phyloP scores from a whole-genome alignment of 176 grass and related monocot genomes.

The Eleusine coracana region DNA sequence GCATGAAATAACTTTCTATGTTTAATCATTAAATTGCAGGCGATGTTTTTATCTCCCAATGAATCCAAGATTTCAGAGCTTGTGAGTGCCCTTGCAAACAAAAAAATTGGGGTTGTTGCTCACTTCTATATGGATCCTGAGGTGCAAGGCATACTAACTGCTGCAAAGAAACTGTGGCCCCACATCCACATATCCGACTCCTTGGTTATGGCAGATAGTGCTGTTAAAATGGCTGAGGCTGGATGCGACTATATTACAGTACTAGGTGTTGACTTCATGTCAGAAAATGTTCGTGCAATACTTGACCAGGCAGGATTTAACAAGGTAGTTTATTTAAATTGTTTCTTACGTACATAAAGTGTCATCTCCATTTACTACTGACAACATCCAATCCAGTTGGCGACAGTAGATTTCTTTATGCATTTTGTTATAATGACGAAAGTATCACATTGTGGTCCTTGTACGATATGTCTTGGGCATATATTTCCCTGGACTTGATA shows the following conservation, averaged over 20 bases:
- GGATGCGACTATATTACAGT: conserved; percentile 91
- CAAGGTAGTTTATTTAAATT: conserved; percentile 52
- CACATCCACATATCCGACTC: conserved; percentile 98
- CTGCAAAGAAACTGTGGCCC: conserved; percentile 90
- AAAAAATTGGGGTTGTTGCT: conserved; percentile 87
- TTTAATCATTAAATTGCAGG: conserved; percentile 54
- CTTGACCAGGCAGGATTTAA: conserved; percentile 96
- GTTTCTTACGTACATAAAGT: conserved; percentile 17
- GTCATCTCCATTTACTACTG: not conserved
- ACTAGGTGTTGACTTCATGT: conserved; percentile 99
- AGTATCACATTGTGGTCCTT: not conserved
- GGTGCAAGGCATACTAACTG: conserved; percentile 93
- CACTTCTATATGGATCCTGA: conserved; percentile 99
- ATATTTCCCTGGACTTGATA: not conserved
- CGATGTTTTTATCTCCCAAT: conserved; percentile 86
- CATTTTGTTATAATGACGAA: conserved; percentile 10
- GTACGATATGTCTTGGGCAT: conserved; percentile 6
- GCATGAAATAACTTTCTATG: not conserved
- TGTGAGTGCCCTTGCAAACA: conserved; percentile 63
- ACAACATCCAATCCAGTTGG: not conserved
- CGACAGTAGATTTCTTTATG: conserved; percentile 7
- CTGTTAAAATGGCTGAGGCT: conserved; percentile 97
- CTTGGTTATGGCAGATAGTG: conserved; percentile 91
- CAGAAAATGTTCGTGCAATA: conserved; percentile 98
- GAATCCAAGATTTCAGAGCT: conserved; percentile 69